Base-by-base conservation (phyloP, 257 asterid genomes). In the Echium plantagineum region DNA sequence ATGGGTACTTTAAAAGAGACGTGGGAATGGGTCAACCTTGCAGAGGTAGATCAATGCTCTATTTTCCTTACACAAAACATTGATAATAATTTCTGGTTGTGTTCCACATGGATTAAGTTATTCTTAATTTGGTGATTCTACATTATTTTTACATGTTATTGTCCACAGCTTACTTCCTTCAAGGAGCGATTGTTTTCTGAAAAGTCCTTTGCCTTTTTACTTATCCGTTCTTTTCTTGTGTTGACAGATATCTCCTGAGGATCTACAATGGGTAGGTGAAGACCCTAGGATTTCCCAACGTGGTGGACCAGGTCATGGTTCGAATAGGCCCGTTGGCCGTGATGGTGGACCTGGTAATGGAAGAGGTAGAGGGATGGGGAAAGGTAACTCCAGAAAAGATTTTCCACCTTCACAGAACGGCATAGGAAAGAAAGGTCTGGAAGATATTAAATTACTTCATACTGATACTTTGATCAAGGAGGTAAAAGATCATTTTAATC, bases 391-490 rank as follows among this genome's bases (percentile, higher is more conserved):
- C 26, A 73, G 75, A 70, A 80, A 66, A 60, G 82, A 74, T 19
- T 75, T 81, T 49, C 84, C 77, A 64, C 76, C 82, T 57, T 62
- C 83, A 19, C 79, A 73, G 62, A 80, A 76, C 71, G 94, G 87
- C 58, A 46, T 66, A n/a, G 80, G 80, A 61, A 86, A 71, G 78
- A 80, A 73, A 74, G 75, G 76, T 49, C 64, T 69, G 15, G 84
- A 72, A 49, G 83, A 76, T 65, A 78, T 85, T 55, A 76, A 75
- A 63, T 64, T 85, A 72, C 89, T 83, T 70, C 83, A 83, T 67
- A 85, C 95, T 21, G 85, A 91, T 59, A 76, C 84, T 58, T 71
- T 91, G 61, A 83, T 91, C 61, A 82, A 91, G 74, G 96, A 90
- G 95, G 98, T 87, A 77, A 16, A 58, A 35, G 57, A 52, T 66